These are phyloP conservation scores for Trypanosoma rangeli DNA, from an alignment of 208 protist genomes.

Conservation along the genomic window DNA sequence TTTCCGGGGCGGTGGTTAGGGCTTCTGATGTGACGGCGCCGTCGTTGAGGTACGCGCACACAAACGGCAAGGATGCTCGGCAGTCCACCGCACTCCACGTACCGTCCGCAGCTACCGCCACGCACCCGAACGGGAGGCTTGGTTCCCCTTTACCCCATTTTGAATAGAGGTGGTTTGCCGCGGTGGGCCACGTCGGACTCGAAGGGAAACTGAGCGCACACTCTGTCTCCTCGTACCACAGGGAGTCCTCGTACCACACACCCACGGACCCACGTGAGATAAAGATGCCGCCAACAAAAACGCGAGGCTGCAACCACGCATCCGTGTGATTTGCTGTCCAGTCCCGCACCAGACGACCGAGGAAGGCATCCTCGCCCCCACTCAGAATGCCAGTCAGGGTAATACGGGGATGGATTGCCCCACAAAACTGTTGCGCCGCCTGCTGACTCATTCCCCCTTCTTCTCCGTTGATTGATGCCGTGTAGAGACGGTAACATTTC, in stretches of 20 bases:
- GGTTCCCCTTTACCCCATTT: constrained; percentile 54
- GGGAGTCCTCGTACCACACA: constrained; percentile 48
- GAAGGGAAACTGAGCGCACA: constrained; percentile 33
- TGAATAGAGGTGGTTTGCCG: constrained; percentile 38
- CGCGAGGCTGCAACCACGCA: constrained; percentile 4
- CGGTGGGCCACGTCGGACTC: constrained; percentile 65
- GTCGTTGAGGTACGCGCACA: constrained; percentile 75
- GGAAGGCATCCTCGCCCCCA: constrained; percentile 38
- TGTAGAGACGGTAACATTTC: constrained; percentile 58
- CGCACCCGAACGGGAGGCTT: constrained; percentile 38
- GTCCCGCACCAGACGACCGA: constrained; percentile 26
- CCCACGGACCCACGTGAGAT: constrained; percentile 44
- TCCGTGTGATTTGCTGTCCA: background rate
- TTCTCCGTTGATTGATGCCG: constrained; percentile 28
- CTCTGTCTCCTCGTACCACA: constrained; percentile 37
- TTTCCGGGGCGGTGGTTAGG: background rate
- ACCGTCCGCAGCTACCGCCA: constrained; percentile 12
- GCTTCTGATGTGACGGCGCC: constrained; percentile 33
- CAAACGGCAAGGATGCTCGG: constrained; percentile 47
- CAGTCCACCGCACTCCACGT: constrained; percentile 51
- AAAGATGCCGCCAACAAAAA: constrained; percentile 56
- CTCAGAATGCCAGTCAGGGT: constrained; percentile 52
- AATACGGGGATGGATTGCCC: constrained; percentile 39
- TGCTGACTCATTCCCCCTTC: constrained; percentile 38
- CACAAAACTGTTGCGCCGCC: constrained; percentile 35